A percentile compares a stretch with the other conserved stretches of the same genome.
phyloP scores from a whole-genome alignment of 805 yeast genomes.

The Kockiozyma suomiensis region DNA sequence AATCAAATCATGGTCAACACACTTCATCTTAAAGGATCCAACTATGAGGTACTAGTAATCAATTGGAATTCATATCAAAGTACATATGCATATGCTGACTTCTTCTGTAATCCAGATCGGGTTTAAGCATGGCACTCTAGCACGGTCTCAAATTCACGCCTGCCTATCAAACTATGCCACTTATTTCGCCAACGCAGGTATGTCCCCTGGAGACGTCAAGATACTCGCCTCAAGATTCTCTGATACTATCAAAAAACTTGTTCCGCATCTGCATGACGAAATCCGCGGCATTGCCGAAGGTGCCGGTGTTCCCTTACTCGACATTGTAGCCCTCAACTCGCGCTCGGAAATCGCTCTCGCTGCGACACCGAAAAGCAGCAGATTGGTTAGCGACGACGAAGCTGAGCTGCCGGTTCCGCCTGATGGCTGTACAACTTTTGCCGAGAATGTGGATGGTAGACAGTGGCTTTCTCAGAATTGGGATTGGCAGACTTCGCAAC shows the following conservation, averaged over 20 bases:
- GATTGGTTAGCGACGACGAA: slow-evolving; percentile 9
- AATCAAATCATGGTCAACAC: slow-evolving; percentile 25
- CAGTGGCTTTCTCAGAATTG: slow-evolving; percentile 46
- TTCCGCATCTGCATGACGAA: slow-evolving; percentile 45
- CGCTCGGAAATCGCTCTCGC: slow-evolving; percentile 47
- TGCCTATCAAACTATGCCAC: slow-evolving; percentile 41
- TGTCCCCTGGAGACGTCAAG: slow-evolving; percentile 43
- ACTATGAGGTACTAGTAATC: slow-evolving; percentile 24
- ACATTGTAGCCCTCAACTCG: slow-evolving; percentile 46
- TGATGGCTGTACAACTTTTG: slow-evolving; percentile 49
- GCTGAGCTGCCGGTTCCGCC: slow-evolving; percentile 29
- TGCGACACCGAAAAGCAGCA: slow-evolving; percentile 23
- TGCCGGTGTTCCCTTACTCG: slow-evolving; percentile 41
- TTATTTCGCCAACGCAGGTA: slow-evolving; percentile 37
- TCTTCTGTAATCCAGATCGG: slow-evolving; percentile 39
- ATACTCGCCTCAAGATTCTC: slow-evolving; percentile 40
- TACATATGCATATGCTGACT: neutral
- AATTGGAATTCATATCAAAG: neutral
- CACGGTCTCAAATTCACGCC: slow-evolving; percentile 40
- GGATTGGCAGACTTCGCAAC: slow-evolving; percentile 47
- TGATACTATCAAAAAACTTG: slow-evolving; percentile 38
- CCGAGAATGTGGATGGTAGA: slow-evolving; percentile 34
- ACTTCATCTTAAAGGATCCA: slow-evolving; percentile 25
- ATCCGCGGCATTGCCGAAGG: slow-evolving; percentile 47
- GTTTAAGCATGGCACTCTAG: slow-evolving; percentile 43